phyloP scores from a whole-genome alignment of 495 filamentous ascomycete species.

The Podospora bellae-mahoneyi region DNA sequence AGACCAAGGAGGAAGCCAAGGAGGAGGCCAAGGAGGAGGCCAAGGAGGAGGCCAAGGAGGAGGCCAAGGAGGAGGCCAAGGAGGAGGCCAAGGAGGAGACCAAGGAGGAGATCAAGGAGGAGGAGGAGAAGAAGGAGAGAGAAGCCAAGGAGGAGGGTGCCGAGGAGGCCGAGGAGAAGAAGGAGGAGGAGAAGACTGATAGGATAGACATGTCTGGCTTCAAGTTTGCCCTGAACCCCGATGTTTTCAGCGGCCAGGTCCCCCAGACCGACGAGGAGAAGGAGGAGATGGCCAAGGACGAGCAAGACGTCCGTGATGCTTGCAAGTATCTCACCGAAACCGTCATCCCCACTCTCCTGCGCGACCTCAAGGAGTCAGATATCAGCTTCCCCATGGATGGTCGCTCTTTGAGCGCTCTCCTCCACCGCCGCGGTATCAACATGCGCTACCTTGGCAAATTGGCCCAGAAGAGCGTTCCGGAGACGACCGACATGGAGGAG shows the following conservation, averaged over 20 bases:
- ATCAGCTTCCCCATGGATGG: constrained; percentile 98
- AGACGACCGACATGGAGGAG: too few relatives aligned
- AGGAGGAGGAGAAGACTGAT: constrained; percentile 30
- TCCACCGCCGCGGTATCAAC: constrained; percentile 98
- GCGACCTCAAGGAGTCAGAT: constrained; percentile 86
- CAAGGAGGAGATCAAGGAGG: constrained; percentile 30
- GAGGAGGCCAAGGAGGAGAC: constrained; percentile 32
- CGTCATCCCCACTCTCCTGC: constrained; percentile 67
- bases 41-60: constrained; percentile 23
- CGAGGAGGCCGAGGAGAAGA: constrained; percentile 25
- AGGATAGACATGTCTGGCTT: constrained; percentile 77
- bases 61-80: constrained; percentile 33
- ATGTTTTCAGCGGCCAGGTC: constrained; percentile 87
- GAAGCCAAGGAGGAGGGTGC: constrained; percentile 31
- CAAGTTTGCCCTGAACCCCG: constrained; percentile 85
- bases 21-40: constrained; percentile 9
- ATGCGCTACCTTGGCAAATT: constrained; percentile 89
- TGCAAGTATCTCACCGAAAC: constrained; percentile 72
- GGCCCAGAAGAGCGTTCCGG: constrained; percentile 53
- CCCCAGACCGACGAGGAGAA: constrained; percentile 91
- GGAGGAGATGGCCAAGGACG: constrained; percentile 77
- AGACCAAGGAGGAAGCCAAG: constrained; percentile 29
- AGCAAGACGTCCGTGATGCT: constrained; percentile 80
- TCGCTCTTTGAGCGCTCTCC: constrained; percentile 75
- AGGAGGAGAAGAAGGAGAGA: constrained; percentile 30